Percentiles rank a stretch among this genome's conserved stretches.
These are phyloP conservation scores for Microdochium bolleyi DNA, from an alignment of 2,329 filamentous ascomycete genomes.

Conservation along the genomic window DNA sequence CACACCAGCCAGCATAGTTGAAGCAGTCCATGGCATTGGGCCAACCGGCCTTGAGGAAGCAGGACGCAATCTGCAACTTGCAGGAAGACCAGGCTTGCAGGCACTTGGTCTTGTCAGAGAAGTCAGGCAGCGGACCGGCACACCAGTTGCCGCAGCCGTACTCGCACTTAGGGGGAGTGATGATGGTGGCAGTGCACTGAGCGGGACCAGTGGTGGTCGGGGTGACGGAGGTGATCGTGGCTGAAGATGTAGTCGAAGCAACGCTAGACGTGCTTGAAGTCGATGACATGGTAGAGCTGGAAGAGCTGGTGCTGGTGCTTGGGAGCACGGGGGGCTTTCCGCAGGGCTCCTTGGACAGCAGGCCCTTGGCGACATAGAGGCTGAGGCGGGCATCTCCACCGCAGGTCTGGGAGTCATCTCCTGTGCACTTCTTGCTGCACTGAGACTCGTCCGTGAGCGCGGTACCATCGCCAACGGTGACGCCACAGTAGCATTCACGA, in stretches of 20 bases:
- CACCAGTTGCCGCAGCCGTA: conserved; percentile 49
- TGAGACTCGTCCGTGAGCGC: conserved; percentile 1
- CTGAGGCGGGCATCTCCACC: conserved; percentile 11
- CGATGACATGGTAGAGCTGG: not conserved
- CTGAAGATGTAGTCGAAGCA: conserved; percentile 3
- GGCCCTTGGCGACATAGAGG: conserved; percentile 9
- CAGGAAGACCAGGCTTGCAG: conserved; percentile 33
- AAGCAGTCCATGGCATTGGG: conserved; percentile 41
- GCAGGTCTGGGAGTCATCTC: conserved; percentile 11
- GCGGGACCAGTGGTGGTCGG: conserved; percentile 22
- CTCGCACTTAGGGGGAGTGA: conserved; percentile 39
- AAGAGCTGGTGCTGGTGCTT: not conserved
- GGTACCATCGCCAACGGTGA: not conserved
- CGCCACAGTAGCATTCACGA: conserved; percentile 26
- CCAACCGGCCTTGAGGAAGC: conserved; percentile 43
- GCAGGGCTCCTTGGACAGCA: not conserved
- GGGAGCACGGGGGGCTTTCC: not conserved
- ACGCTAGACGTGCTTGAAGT: not conserved
- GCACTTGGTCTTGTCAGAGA: conserved; percentile 33
- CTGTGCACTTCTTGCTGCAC: conserved; percentile 13
- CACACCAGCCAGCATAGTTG: conserved; percentile 42
- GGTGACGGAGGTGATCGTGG: conserved; percentile 10
- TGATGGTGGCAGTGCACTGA: conserved; percentile 39
- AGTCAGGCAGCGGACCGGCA: conserved; percentile 39
- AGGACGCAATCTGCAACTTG: conserved; percentile 37